Evolutionary conservation across 495 filamentous ascomycete genomes (phyloP).

Genomic region (Aspergillus cavernicola): DNA sequence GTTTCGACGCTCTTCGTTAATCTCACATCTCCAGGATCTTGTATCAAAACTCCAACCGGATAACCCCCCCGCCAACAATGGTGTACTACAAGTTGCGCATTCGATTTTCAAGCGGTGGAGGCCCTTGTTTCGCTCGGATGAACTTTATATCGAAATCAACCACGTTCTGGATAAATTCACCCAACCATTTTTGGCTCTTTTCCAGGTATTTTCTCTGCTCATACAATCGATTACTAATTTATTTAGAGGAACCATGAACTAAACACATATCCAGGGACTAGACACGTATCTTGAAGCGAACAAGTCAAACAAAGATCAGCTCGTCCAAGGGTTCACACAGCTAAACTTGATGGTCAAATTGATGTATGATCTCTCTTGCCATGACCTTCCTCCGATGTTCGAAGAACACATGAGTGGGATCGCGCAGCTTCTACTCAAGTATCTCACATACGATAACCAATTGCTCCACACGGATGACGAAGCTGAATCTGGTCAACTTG

Average conservation of each 20-base stretch:
- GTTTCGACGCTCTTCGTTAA: not conserved
- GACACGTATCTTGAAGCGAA: conserved; percentile 75
- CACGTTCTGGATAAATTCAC: conserved; percentile 86
- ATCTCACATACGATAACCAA: conserved; percentile 83
- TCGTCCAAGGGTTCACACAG: conserved; percentile 74
- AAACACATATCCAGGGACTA: conserved; percentile 51
- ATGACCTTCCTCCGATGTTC: conserved; percentile 92
- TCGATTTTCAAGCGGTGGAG: conserved; percentile 97
- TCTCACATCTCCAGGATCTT: conserved; percentile 60
- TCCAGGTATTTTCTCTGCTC: conserved; percentile 51
- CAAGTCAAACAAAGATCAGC: conserved; percentile 63
- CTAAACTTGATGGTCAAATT: conserved; percentile 85
- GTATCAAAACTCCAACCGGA: conserved; percentile 77
- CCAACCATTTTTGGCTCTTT: conserved; percentile 71
- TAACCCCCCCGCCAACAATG: conserved; percentile 79
- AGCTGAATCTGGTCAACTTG: conserved; percentile 75
- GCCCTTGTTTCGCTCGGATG: conserved; percentile 86
- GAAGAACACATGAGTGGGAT: conserved; percentile 78
- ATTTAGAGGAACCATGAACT: not conserved
- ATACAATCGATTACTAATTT: not conserved
- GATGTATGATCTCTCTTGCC: conserved; percentile 91
- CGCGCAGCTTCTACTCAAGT: conserved; percentile 80
- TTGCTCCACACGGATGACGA: conserved; percentile 80
- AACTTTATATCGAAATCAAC: conserved; percentile 87
- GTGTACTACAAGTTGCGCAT: conserved; percentile 93